Base-by-base conservation (phyloP, 2,329 filamentous ascomycete species). In the Cryphonectria parasitica region DNA sequence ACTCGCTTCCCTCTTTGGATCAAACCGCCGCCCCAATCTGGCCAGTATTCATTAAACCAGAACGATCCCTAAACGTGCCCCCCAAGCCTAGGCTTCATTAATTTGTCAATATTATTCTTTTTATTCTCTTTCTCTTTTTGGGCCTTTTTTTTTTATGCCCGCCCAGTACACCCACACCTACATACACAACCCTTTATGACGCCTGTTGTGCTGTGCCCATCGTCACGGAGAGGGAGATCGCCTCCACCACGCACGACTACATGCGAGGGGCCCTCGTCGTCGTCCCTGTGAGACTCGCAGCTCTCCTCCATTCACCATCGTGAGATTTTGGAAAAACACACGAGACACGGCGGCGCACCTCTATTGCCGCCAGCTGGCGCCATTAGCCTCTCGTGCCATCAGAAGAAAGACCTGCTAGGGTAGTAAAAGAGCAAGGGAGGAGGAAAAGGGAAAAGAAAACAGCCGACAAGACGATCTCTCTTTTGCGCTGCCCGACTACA, bases 141-240 rank as follows among this genome's bases (percentile, higher is more conserved):
- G 34, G 1, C 10, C 19, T 39, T 15, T 45, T 39, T 43, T 43
- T 43, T 49, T 61, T 19, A 43, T 34, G 36, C 43, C 6, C 36
- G 5, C 43, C 15, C 43, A 45, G 6, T 22, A 1, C 43, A 45
- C 43, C 11, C 8, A 39, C 43, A 34, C 28, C 31, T 49, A 61
- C 36, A 17, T n/a, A 68, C 34, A 60, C 65, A 58, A 68, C 64
- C 63, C 63, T 69, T 66, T 69, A 71, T 69, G 69, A 58, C 67
- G 69, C 54, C 66, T 56, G 66, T 56, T 36, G 69, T 66, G 69
- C 66, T 34, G 41, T 36, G 39, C 3, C 17, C 41, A 52, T 64
- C 62, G 25, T 64, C 62, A 64, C 43, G 61, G 54, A 71, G 67
- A 69, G 67, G 70, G 70, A 69, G 62, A 49, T 43, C 54, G 67